phyloP scores from a whole-genome alignment of 1,139 yeast species.

The Taphrina deformans region DNA sequence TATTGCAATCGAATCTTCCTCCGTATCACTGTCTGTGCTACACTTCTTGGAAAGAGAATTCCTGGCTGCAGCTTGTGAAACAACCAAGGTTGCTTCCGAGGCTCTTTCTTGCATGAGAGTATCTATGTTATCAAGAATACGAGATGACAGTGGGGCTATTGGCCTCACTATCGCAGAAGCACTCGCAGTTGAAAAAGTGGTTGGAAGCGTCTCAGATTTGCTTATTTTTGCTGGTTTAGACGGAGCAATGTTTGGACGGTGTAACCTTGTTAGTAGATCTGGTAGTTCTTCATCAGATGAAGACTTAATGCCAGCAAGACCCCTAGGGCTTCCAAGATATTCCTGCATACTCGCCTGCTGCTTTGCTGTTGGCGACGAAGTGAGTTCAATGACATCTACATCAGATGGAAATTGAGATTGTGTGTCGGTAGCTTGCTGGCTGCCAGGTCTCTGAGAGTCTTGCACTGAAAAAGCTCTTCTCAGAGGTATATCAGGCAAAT shows the following conservation, averaged over 20 bases:
- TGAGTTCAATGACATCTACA: background rate
- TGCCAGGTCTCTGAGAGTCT: too few species aligned
- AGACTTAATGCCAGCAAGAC: background rate
- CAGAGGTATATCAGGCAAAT: background rate
- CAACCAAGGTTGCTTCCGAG: background rate
- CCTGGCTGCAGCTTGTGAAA: background rate
- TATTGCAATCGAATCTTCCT: background rate
- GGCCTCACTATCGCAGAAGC: background rate
- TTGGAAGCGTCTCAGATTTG: background rate
- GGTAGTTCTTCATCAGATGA: conserved; percentile 5
- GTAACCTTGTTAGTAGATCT: background rate
- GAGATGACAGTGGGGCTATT: background rate
- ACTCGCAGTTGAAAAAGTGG: background rate
- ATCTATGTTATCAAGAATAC: background rate
- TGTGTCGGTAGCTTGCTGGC: too few species aligned
- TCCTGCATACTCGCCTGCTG: background rate
- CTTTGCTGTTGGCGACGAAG: background rate
- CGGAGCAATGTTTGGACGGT: background rate
- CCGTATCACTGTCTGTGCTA: background rate
- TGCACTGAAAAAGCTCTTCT: background rate
- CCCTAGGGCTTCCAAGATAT: background rate
- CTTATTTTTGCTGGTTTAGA: background rate
- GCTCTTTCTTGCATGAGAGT: background rate
- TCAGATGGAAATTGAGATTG: background rate
- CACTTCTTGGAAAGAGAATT: background rate